Base-by-base conservation (phyloP, 1,139 yeast species). In the Hyphopichia burtonii region DNA sequence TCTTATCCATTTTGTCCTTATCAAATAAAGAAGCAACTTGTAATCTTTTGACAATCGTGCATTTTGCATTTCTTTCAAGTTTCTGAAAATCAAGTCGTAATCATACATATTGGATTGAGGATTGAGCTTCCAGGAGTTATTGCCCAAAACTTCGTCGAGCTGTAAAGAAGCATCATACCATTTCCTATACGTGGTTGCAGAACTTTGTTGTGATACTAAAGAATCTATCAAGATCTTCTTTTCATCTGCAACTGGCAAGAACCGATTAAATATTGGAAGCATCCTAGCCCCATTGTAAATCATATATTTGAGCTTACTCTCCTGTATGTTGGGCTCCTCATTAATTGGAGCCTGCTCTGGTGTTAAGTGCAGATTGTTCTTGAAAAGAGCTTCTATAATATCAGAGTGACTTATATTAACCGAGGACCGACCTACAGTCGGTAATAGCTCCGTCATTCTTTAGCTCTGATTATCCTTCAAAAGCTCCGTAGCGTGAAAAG, bases 1-100 rank as follows among this genome's bases (percentile, higher is more conserved):
- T 48, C 99, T 71, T 10, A 81, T 78, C 87, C 96, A 85, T 27
- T 86, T 81, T 0, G 97, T 91, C 43, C 98, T 66, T 9, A 93
- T 80, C 20, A 88, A 67, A 55, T 87, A 88, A 19, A 91, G 63
- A 31, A 93, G 64, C 36, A 76, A 69, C 42, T 78, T 72, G 53
- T 76, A 78, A 56, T 93, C 87, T 27, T 76, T 73, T 10, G 67
- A 54, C 22, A 61, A 44, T 33, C 97, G 68, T 1, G 93, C 89
- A 2, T 63, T 60, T 38, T 78, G 66, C 71, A 93, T 69, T 44
- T 83, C 83, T n/a, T 59, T 53, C 40, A 89, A 65, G 44, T 82
- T 69, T 14, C 63, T 61, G 46, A 68, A 65, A 1, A 93, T 77
- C 36, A 86, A 66, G 44, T 78, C 71, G 53, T 80, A 82, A 61